A percentile compares a stretch with the other conserved stretches of the same genome.
Evolutionary conservation across 495 filamentous ascomycete species (phyloP).

Genomic region (Achaetomiella virescens): DNA sequence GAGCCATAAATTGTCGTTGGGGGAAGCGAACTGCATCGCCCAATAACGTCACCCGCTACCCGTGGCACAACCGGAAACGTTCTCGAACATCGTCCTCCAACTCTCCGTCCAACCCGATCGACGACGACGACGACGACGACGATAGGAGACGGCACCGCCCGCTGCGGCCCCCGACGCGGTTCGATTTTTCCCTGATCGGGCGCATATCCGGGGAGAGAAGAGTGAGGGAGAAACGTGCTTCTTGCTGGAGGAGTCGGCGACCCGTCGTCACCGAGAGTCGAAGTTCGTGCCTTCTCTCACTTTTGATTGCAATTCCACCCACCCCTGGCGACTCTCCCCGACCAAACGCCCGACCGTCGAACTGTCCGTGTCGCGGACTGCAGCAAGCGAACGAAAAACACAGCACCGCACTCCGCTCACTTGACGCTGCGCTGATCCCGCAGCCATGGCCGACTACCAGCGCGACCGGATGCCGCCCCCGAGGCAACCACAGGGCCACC

Average conservation of each 20-base stretch:
- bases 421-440: background rate
- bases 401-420: background rate
- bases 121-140: constrained; percentile 6
- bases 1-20: constrained; percentile 15
- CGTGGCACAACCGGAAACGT: constrained; percentile 20
- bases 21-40: constrained; percentile 6
- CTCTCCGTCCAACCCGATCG: background rate
- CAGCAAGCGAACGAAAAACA: background rate
- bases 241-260: constrained; percentile 12
- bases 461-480: constrained; percentile 63
- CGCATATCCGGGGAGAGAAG: background rate
- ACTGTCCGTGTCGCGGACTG: constrained; percentile 1
- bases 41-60: constrained; percentile 26
- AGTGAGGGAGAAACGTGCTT: background rate
- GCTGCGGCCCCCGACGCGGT: constrained; percentile 8
- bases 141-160: constrained; percentile 2
- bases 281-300: constrained; percentile 25
- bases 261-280: constrained; percentile 22
- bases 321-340: constrained; percentile 9
- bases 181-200: background rate
- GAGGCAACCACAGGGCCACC: constrained; percentile 7
- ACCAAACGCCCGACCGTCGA: background rate
- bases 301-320: constrained; percentile 22
- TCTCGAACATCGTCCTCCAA: constrained; percentile 1
- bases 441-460: constrained; percentile 79